phyloP scores from a whole-genome alignment of 768 basidiomycete genomes.

The Pleurotus salmoneostramineus region DNA sequence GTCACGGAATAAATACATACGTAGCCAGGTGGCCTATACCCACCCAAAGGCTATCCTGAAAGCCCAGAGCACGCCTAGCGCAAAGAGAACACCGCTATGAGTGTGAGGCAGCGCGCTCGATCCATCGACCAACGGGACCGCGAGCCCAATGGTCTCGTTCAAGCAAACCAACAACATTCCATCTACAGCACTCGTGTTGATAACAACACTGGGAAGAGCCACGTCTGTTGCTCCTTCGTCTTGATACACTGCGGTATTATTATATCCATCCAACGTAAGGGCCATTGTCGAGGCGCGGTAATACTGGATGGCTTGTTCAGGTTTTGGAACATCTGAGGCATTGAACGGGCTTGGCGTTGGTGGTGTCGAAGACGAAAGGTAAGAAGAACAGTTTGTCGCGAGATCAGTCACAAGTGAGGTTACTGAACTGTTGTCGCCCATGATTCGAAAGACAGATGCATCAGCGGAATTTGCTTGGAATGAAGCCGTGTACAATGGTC shows the following conservation, averaged over 20 bases:
- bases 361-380: slow-evolving; percentile 22
- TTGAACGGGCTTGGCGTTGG: slow-evolving; percentile 25
- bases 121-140: slow-evolving; percentile 19
- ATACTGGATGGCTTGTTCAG: slow-evolving; percentile 53
- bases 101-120: background rate
- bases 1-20: too few species aligned
- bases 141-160: slow-evolving; percentile 47
- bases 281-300: slow-evolving; percentile 54
- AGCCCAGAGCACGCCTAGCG: too few species aligned
- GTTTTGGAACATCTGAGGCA: slow-evolving; percentile 23
- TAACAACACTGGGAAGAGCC: slow-evolving; percentile 31
- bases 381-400: slow-evolving; percentile 34
- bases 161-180: slow-evolving; percentile 41
- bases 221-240: slow-evolving; percentile 29
- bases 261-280: slow-evolving; percentile 56
- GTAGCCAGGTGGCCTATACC: too few species aligned
- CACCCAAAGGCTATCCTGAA: too few species aligned
- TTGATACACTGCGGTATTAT: slow-evolving; percentile 46
- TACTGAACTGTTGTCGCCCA: slow-evolving; percentile 44
- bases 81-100: too few species aligned
- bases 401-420: slow-evolving; percentile 32
- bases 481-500: slow-evolving; percentile 30
- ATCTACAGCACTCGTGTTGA: slow-evolving; percentile 30
- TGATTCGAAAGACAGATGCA: slow-evolving; percentile 34
- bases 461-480: slow-evolving; percentile 33